phyloP scores from a whole-genome alignment of 2,329 filamentous ascomycete species.

The Beauveria pseudobassiana region DNA sequence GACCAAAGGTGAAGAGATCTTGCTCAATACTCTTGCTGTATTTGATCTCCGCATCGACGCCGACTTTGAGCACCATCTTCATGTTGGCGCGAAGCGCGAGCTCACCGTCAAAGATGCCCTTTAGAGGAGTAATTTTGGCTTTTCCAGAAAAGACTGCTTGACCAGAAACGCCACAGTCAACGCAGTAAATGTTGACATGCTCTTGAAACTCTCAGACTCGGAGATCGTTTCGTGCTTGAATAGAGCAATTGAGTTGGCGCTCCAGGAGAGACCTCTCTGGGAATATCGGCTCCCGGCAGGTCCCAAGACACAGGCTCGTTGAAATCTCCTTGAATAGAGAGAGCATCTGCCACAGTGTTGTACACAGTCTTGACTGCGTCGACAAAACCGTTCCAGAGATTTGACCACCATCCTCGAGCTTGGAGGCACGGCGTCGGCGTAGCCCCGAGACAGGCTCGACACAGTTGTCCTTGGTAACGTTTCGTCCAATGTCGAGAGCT shows the following conservation, averaged over 20 bases:
- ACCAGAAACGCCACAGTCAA: conserved; percentile 23
- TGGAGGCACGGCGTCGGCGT: not conserved
- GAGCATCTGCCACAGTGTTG: conserved; percentile 3
- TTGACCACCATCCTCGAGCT: not conserved
- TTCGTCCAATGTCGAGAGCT: not conserved
- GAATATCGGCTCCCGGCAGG: conserved; percentile 12
- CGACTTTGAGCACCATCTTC: conserved; percentile 21
- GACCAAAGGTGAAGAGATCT: conserved; percentile 18
- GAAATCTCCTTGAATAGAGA: conserved; percentile 16
- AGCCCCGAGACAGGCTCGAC: not conserved
- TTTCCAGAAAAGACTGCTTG: conserved; percentile 19
- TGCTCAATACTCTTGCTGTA: conserved; percentile 16
- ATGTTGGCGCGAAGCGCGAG: conserved; percentile 20
- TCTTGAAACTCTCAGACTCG: conserved; percentile 11
- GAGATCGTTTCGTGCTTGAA: conserved; percentile 3
- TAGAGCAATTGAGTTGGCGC: conserved; percentile 12
- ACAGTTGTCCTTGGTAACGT: not conserved
- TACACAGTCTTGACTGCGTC: conserved; percentile 2
- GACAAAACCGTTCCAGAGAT: conserved; percentile 3
- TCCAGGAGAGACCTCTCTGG: conserved; percentile 21
- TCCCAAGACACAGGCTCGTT: conserved; percentile 17
- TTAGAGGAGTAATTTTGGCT: conserved; percentile 19
- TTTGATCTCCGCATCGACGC: conserved; percentile 22
- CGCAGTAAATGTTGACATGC: conserved; percentile 24
- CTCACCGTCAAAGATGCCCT: conserved; percentile 20